Evolutionary conservation across 164 flowering plant species (phyloP).

Genomic region (Magnolia sinica): DNA sequence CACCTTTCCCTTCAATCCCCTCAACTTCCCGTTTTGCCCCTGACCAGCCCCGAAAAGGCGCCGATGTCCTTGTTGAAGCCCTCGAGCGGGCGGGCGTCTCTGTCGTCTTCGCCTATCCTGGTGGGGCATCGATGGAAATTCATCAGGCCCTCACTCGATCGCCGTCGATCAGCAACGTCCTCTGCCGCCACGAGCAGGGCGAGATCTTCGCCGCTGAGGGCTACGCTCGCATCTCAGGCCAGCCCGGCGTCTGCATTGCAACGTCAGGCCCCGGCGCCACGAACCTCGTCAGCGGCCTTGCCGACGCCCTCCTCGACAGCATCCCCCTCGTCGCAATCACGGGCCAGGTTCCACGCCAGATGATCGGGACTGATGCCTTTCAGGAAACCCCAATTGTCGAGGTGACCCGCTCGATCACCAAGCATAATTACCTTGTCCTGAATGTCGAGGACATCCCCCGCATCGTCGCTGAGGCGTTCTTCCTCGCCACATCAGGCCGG

Average conservation of each 20-base stretch:
- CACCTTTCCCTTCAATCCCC: constrained; percentile 1
- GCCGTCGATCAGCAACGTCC: constrained; percentile 37
- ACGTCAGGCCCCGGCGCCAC: constrained; percentile 84
- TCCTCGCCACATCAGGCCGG: constrained; percentile 46
- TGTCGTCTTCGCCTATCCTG: constrained; percentile 61
- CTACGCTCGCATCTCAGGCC: constrained; percentile 59
- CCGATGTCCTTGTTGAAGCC: constrained; percentile 74
- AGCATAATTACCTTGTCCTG: constrained; percentile 65
- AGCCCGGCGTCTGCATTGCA: constrained; percentile 64
- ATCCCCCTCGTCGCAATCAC: constrained; percentile 62
- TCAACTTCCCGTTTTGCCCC: constrained; percentile 35
- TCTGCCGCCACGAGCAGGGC: constrained; percentile 71
- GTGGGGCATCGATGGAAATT: constrained; percentile 73
- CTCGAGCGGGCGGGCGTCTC: constrained; percentile 60
- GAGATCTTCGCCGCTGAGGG: constrained; percentile 72
- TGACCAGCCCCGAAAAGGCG: constrained; percentile 57
- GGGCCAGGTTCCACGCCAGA: constrained; percentile 63
- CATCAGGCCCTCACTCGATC: constrained; percentile 74
- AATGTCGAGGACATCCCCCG: constrained; percentile 61
- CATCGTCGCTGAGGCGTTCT: constrained; percentile 53
- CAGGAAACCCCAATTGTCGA: constrained; percentile 73
- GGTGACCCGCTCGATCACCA: constrained; percentile 66
- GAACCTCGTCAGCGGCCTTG: constrained; percentile 67
- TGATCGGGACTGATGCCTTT: constrained; percentile 74
- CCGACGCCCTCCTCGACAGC: constrained; percentile 65